These are phyloP conservation scores for Nitzschia sp. DNA, from an alignment of 108 stramenopile genomes.

Conservation along the genomic window DNA sequence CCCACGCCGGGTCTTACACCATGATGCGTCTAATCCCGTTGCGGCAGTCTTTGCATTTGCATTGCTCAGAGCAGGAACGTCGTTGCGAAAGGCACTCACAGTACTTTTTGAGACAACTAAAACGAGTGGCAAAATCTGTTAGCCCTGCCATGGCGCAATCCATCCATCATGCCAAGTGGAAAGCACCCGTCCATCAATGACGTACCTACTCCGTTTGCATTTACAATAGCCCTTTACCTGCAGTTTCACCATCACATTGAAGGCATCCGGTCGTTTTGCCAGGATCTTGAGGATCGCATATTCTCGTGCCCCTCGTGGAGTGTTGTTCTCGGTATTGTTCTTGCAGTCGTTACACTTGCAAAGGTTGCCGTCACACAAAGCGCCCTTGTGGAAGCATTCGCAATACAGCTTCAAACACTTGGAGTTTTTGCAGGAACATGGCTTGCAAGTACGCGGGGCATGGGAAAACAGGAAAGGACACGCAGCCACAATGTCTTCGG, in stretches of 20 bases:
- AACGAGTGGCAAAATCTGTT: neutral
- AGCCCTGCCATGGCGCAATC: too few species aligned
- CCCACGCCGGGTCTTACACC: too few species aligned
- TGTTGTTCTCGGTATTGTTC: slow-evolving; percentile 41
- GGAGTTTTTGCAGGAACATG: slow-evolving; percentile 40
- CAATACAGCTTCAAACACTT: slow-evolving; percentile 66
- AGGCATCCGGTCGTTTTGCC: slow-evolving; percentile 56
- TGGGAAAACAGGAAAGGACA: slow-evolving; percentile 15
- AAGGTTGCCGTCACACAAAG: slow-evolving; percentile 44
- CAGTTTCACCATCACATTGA: slow-evolving; percentile 44
- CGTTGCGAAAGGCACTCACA: slow-evolving; percentile 58
- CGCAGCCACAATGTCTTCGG: neutral
- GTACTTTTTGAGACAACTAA: slow-evolving; percentile 71
- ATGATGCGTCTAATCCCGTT: too few species aligned
- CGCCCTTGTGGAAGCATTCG: slow-evolving; percentile 62
- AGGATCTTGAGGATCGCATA: slow-evolving; percentile 52
- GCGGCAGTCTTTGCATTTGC: slow-evolving; percentile 44
- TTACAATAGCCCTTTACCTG: slow-evolving; percentile 46
- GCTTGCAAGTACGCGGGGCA: slow-evolving; percentile 13
- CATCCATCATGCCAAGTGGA: too few species aligned
- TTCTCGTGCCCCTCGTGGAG: slow-evolving; percentile 42
- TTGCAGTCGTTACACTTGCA: slow-evolving; percentile 62
- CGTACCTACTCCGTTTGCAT: slow-evolving; percentile 67
- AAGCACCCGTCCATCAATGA: too few species aligned
- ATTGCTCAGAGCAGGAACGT: slow-evolving; percentile 36